phyloP scores from a whole-genome alignment of 306 rosid genomes.

The Dryas drummondii region DNA sequence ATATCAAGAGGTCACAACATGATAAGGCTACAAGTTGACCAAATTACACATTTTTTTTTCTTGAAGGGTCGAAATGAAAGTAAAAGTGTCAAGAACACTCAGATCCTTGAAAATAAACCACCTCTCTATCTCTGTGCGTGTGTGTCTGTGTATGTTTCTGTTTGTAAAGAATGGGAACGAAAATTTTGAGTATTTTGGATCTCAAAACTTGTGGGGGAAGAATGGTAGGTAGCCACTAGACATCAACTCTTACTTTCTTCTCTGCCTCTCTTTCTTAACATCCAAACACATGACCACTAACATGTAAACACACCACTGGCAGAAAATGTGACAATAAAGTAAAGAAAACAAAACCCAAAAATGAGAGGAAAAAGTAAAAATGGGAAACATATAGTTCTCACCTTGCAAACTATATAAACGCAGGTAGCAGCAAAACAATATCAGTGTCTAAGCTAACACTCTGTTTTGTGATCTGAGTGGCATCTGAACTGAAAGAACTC shows the following conservation, averaged over 20 bases:
- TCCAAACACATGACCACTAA: constrained; percentile 9
- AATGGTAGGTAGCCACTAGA: too few relatives aligned
- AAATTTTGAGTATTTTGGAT: neutral
- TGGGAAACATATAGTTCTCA: constrained; percentile 8
- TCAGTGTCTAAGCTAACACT: constrained; percentile 12
- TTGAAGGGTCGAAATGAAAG: neutral
- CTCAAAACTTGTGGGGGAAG: neutral
- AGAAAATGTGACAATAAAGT: neutral
- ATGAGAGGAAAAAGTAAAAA: neutral
- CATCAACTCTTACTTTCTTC: neutral
- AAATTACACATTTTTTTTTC: neutral
- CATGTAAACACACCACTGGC: constrained; percentile 1
- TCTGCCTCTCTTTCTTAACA: neutral
- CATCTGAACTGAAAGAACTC: constrained; percentile 19
- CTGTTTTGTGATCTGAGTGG: constrained; percentile 12
- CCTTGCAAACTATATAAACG: constrained; percentile 12
- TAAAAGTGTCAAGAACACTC: neutral
- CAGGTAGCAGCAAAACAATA: constrained; percentile 12
- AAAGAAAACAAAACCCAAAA: neutral
- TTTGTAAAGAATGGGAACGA: neutral
- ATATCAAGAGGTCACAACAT: neutral
- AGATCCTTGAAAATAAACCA: constrained; percentile 6
- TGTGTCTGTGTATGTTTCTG: neutral
- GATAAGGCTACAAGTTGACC: constrained; percentile 5
- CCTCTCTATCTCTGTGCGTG: neutral